Base-by-base conservation (phyloP, 2,329 filamentous ascomycete species). In the Didymella pomorum region DNA sequence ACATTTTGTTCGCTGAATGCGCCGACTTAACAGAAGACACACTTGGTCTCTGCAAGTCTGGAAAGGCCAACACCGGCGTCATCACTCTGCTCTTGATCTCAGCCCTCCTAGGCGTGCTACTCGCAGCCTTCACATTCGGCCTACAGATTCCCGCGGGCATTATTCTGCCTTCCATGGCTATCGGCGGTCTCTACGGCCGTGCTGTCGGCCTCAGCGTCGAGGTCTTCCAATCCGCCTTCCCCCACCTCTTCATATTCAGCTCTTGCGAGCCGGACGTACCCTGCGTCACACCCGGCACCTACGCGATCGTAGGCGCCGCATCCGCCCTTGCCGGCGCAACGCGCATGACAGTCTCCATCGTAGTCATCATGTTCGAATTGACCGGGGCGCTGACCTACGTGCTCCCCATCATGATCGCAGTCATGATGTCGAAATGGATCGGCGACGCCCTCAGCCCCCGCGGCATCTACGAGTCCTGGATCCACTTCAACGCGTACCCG, bases 281-380 rank as follows among this genome's bases (percentile, higher is more conserved):
- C 8, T 99, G 95, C 78, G 88, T 99, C 49, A 97, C 91, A 0
- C 94, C 95, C 0, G 95, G 94, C 14, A 96, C 94, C 1, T 99
- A 99, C 73, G 95, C 95, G 62, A 96, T 99, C 69, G 90, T 99
- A 61, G 95, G 95, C 31, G 95, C 95, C 0, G 94, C 95, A 0
- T 93, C 95, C 4, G 92, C 94, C n/a, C 86, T 99, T 1, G 92
- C 91, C 6, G 95, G 95, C 46, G 92, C 96, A 33, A 98, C 94
- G 18, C 87, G 94, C 66, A 96, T 99, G 88, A 99, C 95, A 0
- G 93, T 97, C 11, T 97, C 93, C 12, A 97, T 99, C 66, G 94
- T 99, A 4, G 95, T 98, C 71, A 99, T 99, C 79, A 97, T 97
- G 90, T 99, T 99, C 72, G 95, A 99, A 80, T 88, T 99, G 55